Conservation (phyloP, 805 yeast genomes). For the Yarrowia sp. region DNA sequence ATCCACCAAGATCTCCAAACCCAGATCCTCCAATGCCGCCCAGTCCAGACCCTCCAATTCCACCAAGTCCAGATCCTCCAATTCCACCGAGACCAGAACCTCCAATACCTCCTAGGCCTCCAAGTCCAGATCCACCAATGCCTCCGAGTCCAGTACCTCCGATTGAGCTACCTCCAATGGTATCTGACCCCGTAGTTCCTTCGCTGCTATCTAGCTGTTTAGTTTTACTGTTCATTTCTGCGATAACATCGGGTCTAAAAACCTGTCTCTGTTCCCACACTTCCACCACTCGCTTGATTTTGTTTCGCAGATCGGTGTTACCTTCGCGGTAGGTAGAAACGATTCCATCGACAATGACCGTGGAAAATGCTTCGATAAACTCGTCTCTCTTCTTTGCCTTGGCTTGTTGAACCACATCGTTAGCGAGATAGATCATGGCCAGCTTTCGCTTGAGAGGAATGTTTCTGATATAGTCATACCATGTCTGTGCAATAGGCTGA, state of each 20-base stretch:
- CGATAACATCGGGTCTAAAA: slow-evolving; percentile 52
- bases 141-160: slow-evolving; percentile 39
- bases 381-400: slow-evolving; percentile 66
- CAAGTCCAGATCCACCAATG: slow-evolving; percentile 27
- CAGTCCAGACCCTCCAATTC: slow-evolving; percentile 23
- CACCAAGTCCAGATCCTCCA: slow-evolving; percentile 19
- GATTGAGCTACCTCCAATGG: slow-evolving; percentile 10
- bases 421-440: slow-evolving; percentile 71
- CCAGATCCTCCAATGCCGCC: slow-evolving; percentile 32
- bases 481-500: slow-evolving; percentile 58
- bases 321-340: slow-evolving; percentile 50
- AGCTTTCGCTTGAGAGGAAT: slow-evolving; percentile 56
- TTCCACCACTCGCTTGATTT: slow-evolving; percentile 62
- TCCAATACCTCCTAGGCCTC: slow-evolving; percentile 34
- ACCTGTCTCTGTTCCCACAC: slow-evolving; percentile 74
- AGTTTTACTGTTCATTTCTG: slow-evolving; percentile 47
- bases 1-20: slow-evolving; percentile 25
- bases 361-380: slow-evolving; percentile 64
- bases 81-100: slow-evolving; percentile 37
- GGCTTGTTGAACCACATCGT: slow-evolving; percentile 83
- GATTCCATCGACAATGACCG: slow-evolving; percentile 51
- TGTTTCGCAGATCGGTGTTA: slow-evolving; percentile 57
- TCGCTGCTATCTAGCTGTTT: slow-evolving; percentile 28
- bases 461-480: slow-evolving; percentile 55
- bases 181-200: not conserved